Evolutionary conservation across 2,329 filamentous ascomycete species (phyloP), one percentile per base, ranked within the genome.

Genomic region (Clonostachys rhizophaga): DNA sequence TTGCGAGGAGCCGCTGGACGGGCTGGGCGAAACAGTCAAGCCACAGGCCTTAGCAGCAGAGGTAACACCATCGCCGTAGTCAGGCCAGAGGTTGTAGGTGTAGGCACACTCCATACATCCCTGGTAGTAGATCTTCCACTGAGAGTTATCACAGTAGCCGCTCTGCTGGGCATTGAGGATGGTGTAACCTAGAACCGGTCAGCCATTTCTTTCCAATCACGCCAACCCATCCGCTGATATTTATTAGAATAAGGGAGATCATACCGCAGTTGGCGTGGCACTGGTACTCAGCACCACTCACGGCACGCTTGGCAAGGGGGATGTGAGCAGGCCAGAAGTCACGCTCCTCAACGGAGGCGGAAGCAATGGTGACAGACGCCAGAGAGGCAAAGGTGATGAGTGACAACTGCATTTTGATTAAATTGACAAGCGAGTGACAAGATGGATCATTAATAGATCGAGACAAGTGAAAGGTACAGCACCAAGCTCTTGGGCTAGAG

Each of bases 181-280:
- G 40, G 61, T 49, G 49, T 60, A 56, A 41, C 64, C 64, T 66
- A 43, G 9, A 30, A 30, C 8, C 24, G 9, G 24, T 30, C 24
- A 30, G 24, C 24, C 24, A 30, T 30, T 30, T 10, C 24, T 30
- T 30, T 10, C 24, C 24, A 30, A 30, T 30, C 24, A 10, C 24
- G 10, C 9, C 24, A 30, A 30, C 8, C 9, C 9, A 30, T 10
- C 9, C 24, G 24, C 8, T 10, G 8, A 30, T 30, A 30, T 30
- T 9, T 30, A 10, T 10, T 9, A 30, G 24, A 30, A 30, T 6
- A 30, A 30, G 9, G 9, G 30, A 24, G 6, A 9, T 59, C 68
- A 49, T 61, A 76, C 74, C 74, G 61, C 74, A 78, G 58, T 70
- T 69, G 53, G 69, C 66, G 52, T 78, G 74, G 59, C 75, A 79